Conservation (phyloP, 495 filamentous ascomycete genomes). For the Penicillium desertorum region DNA sequence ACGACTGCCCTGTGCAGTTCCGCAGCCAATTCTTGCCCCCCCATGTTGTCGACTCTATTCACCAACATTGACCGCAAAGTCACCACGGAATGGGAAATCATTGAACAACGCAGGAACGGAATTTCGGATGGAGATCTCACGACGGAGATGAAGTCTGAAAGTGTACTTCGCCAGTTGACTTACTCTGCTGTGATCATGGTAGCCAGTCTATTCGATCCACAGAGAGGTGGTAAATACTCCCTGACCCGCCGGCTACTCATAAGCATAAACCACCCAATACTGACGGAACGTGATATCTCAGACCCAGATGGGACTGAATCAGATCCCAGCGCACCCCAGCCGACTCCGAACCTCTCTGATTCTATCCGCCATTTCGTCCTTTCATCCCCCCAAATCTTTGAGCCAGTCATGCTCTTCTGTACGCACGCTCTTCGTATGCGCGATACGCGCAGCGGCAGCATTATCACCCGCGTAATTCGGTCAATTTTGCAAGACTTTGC, state of each 20-base stretch:
- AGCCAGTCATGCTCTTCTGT: constrained; percentile 86
- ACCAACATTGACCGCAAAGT: constrained; percentile 84
- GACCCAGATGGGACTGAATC: constrained; percentile 43
- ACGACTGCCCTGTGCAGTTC: constrained; percentile 79
- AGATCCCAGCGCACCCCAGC: constrained; percentile 43
- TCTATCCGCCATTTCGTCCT: constrained; percentile 79
- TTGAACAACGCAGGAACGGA: constrained; percentile 63
- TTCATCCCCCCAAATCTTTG: constrained; percentile 72
- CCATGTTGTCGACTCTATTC: constrained; percentile 79
- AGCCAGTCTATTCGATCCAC: constrained; percentile 78
- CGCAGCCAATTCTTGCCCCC: constrained; percentile 78
- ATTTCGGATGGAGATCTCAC: constrained; percentile 69
- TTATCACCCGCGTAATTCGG: constrained; percentile 79
- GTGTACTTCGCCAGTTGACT: constrained; percentile 90
- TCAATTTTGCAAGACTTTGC: constrained; percentile 81
- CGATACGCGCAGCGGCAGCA: constrained; percentile 82
- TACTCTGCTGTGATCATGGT: constrained; percentile 90
- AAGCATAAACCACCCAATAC: not conserved
- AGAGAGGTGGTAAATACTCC: constrained; percentile 47
- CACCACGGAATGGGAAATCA: constrained; percentile 73
- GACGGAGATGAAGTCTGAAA: constrained; percentile 98
- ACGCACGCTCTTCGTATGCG: constrained; percentile 87
- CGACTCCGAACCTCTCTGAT: constrained; percentile 37
- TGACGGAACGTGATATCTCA: constrained; percentile 21
- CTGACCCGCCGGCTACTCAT: not conserved